Conservation (phyloP, 192 early-diverging fungal genomes). For the Coemansia sp. region DNA sequence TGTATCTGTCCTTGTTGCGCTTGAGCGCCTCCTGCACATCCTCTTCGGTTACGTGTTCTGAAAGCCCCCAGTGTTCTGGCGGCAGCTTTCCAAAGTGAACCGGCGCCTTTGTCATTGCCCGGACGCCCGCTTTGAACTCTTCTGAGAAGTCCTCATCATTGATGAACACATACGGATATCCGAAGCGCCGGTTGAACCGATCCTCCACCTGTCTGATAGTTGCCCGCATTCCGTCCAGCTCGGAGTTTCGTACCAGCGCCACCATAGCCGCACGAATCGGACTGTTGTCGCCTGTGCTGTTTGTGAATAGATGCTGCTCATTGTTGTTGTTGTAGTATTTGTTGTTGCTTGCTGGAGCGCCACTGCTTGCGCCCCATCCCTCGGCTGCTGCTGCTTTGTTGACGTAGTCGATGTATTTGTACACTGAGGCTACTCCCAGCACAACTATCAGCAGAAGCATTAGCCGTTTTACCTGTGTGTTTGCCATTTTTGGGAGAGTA, state of each 20-base stretch:
- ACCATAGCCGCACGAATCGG: slow-evolving; percentile 55
- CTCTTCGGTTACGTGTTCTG: slow-evolving; percentile 66
- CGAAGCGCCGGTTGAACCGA: slow-evolving; percentile 64
- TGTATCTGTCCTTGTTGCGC: slow-evolving; percentile 52
- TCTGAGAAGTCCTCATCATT: slow-evolving; percentile 69
- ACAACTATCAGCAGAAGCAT: slow-evolving; percentile 12
- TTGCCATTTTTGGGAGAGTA: background rate
- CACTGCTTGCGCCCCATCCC: background rate
- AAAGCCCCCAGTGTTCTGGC: slow-evolving; percentile 70
- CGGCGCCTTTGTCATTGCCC: slow-evolving; percentile 56
- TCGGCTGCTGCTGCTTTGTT: background rate
- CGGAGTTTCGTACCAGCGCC: slow-evolving; percentile 71
- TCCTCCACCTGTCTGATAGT: slow-evolving; percentile 74
- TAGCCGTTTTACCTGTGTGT: slow-evolving; percentile 17
- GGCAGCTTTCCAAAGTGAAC: slow-evolving; percentile 67
- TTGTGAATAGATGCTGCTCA: background rate
- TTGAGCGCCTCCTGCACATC: slow-evolving; percentile 55
- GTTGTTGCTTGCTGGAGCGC: background rate
- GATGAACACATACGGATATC: slow-evolving; percentile 72
- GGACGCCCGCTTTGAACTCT: slow-evolving; percentile 57
- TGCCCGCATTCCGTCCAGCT: slow-evolving; percentile 60
- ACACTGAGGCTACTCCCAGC: slow-evolving; percentile 17
- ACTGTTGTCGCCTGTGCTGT: background rate
- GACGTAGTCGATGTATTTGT: slow-evolving; percentile 8
- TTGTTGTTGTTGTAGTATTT: background rate